Base-by-base conservation (phyloP, 176 grass and related monocot species). In the Aegilops tauschii region DNA sequence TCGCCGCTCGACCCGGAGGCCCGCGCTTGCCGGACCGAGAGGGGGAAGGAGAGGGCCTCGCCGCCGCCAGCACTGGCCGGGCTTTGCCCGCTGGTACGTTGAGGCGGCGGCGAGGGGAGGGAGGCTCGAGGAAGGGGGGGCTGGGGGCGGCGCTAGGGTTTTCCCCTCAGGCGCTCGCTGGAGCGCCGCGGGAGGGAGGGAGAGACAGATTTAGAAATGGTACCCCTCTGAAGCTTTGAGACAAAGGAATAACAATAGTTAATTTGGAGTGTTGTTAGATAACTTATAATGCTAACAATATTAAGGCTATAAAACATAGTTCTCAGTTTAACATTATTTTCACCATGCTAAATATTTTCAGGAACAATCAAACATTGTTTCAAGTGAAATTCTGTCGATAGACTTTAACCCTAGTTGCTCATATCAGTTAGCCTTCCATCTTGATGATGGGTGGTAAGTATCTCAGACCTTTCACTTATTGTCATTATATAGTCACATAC, bases 341-440 rank as follows among this genome's bases (percentile, higher is more conserved):
- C 23, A 44, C 27, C 37, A 49, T 36, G 32, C 69, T 27, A 49
- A 75, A 25, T 58, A 71, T 85, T 88, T 91, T 88, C 90, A 95
- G 96, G 93, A 93, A 80, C 93, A 98, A 94, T 77, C 96, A 34
- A 92, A 94, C 86, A 98, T 98, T 86, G 87, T 92, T 34, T 86
- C 92, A 80, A 91, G 69, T 40, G 90, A 89, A 88, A 90, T 98
- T 84, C 86, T 91, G 44, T 94, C 86, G 0, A 92, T 98, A 83
- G 93, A 83, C n/a, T 94, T 95, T 82, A 78, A 95, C 45, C 93
- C 96, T 73, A 91, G 81, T 77, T 96, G 92, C 65, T 88, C 92
- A 62, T 69, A 92, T 85, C 93, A 95, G 80, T 88, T 98, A 76
- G 92, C 88, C 30, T 98, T 98, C 80, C 93, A 98, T 91, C 92